Evolutionary conservation across 495 filamentous ascomycete genomes (phyloP).

Genomic region (Elaphomyces granulatus): DNA sequence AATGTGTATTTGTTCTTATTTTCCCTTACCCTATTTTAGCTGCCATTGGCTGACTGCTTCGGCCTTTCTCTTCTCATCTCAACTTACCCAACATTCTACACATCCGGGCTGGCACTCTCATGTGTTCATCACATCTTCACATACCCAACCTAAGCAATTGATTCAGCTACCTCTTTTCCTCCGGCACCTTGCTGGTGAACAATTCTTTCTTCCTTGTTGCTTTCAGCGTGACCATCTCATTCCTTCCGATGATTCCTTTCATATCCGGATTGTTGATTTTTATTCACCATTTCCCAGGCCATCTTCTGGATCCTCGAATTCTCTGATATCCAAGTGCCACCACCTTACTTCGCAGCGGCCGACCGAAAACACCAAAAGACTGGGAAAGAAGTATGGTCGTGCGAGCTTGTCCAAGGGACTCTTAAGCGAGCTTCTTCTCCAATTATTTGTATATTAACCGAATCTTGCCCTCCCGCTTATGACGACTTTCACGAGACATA

Average conservation of each 20-base stretch:
- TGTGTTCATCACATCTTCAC: neutral
- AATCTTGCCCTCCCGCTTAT: neutral
- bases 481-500: neutral
- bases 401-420: neutral
- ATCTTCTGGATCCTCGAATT: too few relatives aligned
- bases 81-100: neutral
- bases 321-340: neutral
- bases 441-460: neutral
- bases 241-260: slow-evolving; percentile 7
- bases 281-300: neutral
- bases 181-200: neutral
- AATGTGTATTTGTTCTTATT: too few relatives aligned
- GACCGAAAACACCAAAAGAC: neutral
- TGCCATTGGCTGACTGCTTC: too few relatives aligned
- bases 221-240: neutral
- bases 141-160: neutral
- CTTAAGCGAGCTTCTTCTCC: neutral
- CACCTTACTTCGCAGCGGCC: neutral
- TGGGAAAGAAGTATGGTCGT: neutral
- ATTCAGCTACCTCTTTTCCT: neutral
- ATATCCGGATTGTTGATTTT: slow-evolving; percentile 5
- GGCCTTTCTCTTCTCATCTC: neutral
- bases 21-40: neutral
- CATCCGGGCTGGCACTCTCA: neutral
- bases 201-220: neutral